Conservation (phyloP, 169 alveolate genomes). For the Plasmodium gallinaceum region DNA sequence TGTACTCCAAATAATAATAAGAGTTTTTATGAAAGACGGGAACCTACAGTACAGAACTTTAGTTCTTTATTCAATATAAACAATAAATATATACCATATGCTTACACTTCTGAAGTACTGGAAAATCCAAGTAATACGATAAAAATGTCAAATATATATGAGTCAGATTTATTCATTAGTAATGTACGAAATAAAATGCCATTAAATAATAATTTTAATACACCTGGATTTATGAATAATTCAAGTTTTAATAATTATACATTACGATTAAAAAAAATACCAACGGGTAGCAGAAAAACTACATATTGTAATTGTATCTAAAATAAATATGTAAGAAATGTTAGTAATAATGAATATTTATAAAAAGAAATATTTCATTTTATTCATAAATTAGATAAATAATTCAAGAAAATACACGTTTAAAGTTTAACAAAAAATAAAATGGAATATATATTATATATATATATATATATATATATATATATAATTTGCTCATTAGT, state of each 20-base stretch:
- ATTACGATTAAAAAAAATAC: constrained; percentile 15
- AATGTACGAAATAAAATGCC: constrained; percentile 7
- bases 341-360: neutral
- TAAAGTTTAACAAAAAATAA: neutral
- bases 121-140: constrained; percentile 22
- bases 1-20: constrained; percentile 18
- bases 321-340: neutral
- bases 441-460: neutral
- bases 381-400: neutral
- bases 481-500: too few relatives aligned
- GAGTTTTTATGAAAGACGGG: constrained; percentile 34
- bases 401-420: neutral
- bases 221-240: constrained; percentile 9
- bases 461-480: too few relatives aligned
- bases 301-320: constrained; percentile 66
- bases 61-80: constrained; percentile 67
- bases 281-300: constrained; percentile 25
- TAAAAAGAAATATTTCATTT: neutral
- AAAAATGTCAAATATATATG: constrained; percentile 54
- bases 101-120: neutral
- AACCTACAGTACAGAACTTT: constrained; percentile 47
- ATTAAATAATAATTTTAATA: constrained; percentile 11
- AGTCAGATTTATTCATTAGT: constrained; percentile 32
- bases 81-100: constrained; percentile 58
- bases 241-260: constrained; percentile 11